phyloP scores from a whole-genome alignment of 2,329 filamentous ascomycete genomes.

The Paraphaeosphaeria minitans region DNA sequence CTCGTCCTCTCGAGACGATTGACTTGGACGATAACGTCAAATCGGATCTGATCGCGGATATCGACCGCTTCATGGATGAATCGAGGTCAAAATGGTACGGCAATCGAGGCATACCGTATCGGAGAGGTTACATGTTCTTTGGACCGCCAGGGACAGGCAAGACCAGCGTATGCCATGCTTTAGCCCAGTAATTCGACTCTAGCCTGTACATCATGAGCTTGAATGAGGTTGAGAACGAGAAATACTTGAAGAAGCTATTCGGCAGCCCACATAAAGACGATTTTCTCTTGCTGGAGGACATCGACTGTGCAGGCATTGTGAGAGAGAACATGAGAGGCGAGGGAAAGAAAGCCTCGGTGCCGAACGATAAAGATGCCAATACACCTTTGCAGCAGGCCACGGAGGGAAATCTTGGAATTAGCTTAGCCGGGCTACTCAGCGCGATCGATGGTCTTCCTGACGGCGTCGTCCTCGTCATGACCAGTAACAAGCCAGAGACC shows the following conservation, averaged over 20 bases:
- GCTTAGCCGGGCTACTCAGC: conserved; percentile 79
- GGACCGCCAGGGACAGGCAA: conserved; percentile 81
- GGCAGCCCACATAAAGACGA: conserved; percentile 79
- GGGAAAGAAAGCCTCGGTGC: not conserved
- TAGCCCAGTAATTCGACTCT: conserved; percentile 85
- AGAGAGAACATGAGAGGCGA: conserved; percentile 67
- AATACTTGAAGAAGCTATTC: conserved; percentile 80
- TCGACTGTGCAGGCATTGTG: conserved; percentile 84
- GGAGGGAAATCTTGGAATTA: conserved; percentile 78
- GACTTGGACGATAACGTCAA: conserved; percentile 10
- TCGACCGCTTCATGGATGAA: conserved; percentile 1
- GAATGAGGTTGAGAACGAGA: conserved; percentile 76
- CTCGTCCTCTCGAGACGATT: conserved; percentile 10
- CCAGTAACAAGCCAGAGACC: conserved; percentile 29
- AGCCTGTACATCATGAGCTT: conserved; percentile 86
- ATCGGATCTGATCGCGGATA: conserved; percentile 8
- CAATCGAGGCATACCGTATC: conserved; percentile 83
- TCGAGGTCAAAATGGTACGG: conserved; percentile 72
- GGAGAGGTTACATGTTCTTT: too few relatives aligned
- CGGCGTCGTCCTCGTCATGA: conserved; percentile 26
- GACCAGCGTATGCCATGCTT: conserved; percentile 87
- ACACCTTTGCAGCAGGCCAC: conserved; percentile 60
- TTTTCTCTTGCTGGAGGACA: conserved; percentile 80
- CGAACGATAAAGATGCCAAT: not conserved
- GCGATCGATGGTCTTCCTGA: conserved; percentile 56